Conservation (phyloP, 2,329 filamentous ascomycete genomes). For the Grosmannia penicillata region DNA sequence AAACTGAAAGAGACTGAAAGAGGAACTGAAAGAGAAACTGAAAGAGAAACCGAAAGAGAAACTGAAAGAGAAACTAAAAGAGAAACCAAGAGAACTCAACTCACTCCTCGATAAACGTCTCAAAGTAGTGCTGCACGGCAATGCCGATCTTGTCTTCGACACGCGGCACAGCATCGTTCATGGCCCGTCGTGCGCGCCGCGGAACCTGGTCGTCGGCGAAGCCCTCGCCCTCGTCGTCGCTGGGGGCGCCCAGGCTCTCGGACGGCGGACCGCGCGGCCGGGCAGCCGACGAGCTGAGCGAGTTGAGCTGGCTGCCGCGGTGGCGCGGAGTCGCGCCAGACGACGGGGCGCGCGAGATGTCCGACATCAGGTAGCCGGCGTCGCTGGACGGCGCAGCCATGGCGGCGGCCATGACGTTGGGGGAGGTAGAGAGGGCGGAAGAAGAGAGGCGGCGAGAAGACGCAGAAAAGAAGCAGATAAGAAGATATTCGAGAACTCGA, state of each 20-base stretch:
- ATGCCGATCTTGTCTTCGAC: constrained; percentile 67
- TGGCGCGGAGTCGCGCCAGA: constrained; percentile 26
- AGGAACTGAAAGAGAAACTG: too few relatives aligned
- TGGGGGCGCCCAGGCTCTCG: constrained; percentile 41
- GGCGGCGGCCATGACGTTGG: constrained; percentile 10
- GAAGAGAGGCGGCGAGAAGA: background rate
- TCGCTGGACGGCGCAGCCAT: constrained; percentile 40
- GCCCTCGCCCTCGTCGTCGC: constrained; percentile 46
- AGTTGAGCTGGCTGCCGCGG: constrained; percentile 24
- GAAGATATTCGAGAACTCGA: background rate
- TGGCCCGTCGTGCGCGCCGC: constrained; percentile 29
- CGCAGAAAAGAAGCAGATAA: background rate
- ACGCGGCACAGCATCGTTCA: constrained; percentile 42
- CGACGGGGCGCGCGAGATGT: constrained; percentile 23
- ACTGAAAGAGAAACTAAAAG: background rate
- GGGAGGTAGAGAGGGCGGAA: background rate
- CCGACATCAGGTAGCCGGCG: constrained; percentile 41
- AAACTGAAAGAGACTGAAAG: too few relatives aligned
- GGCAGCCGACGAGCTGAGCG: constrained; percentile 33
- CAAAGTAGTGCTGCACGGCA: constrained; percentile 61
- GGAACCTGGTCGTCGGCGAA: constrained; percentile 52
- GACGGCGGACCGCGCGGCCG: constrained; percentile 46
- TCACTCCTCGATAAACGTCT: constrained; percentile 65
- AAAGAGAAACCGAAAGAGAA: too few relatives aligned
- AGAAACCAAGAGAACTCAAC: too few relatives aligned